Base-by-base conservation (phyloP, 441 rosid genomes). In the Arabidopsis hybrid region DNA sequence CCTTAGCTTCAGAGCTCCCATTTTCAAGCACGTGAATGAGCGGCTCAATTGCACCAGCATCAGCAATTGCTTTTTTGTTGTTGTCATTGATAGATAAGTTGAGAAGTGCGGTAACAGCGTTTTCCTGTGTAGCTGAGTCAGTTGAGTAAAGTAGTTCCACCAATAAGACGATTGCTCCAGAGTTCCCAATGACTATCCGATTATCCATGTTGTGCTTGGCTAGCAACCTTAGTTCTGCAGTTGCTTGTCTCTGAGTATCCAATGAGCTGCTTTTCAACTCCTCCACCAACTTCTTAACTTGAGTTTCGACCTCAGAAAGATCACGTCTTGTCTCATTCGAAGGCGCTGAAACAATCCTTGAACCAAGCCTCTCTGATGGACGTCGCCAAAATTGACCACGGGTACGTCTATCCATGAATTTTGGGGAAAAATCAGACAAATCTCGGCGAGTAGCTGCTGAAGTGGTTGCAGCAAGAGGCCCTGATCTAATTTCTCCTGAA, bases 71-170 rank as follows among this genome's bases (percentile, higher is more conserved):
- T 32, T 73, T 75, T 83, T 95, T 95, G 83, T 95, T 95, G 84
- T 88, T 95, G 69, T 95, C 95, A 34, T 89, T 92, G 17, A 95
- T 92, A 35, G 99, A 95, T 60, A 95, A 78, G 81, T 95, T 95
- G 51, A 95, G 97, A 79, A 95, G 98, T 4, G 99, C 95, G 2
- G 99, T 92, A 42, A 95, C 98, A 59, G 98, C 88, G 69, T 92
- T 81, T 80, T 95, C 99, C 80, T 91, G 97, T 18, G 83, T 89
- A 69, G 57, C 68, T 55, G 78, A 12, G 65, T 95, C 98, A 2
- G 69, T 55, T 18, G 98, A 92, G 57, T 56, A 78, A 60, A 95
- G 97, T 77, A 95, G 72, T 51, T 85, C 74, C 16, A 95, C 96
- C 75, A 95, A 77, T 73, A 88, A 77, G 59, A 18, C 69, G 18